Evolutionary conservation across 192 early-diverging fungal genomes (phyloP), one percentile per base, ranked within the genome.

Genomic region (Coemansia sp.): DNA sequence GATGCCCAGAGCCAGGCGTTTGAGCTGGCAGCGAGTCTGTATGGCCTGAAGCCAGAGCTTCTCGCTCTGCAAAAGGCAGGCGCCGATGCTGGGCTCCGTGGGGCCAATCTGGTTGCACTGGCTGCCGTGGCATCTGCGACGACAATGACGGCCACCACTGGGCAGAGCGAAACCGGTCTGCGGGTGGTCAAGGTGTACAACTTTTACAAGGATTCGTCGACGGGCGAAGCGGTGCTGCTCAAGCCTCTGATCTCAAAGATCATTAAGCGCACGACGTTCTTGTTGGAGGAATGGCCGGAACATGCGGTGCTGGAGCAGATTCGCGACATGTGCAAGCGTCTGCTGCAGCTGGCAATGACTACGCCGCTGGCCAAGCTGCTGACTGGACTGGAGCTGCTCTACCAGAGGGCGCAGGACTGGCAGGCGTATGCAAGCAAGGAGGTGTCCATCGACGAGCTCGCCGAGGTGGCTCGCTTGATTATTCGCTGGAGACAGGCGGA

Each of bases 361-460:
- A 60, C 93, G 6, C 93, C 97, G 1, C 64, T 95, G 32, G 90
- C 93, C 58, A 94, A 93, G 71, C 79, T 95, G 18, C 55, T 99
- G 27, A 85, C 92, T 5, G 94, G 89, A 25, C 45, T 97, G 45
- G 97, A 99, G 65, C 60, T 90, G 44, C 72, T 99, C 14, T 63
- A 97, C 15, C 80, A 84, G 50, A 90, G 92, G 41, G 89, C 89
- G 14, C 85, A 94, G 66, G 94, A 97, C 60, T 99, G 97, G 97
- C 84, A 97, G 67, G 65, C 82, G 11, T 93, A 90, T 50, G 92
- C 94, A 9, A 84, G 84, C 51, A 70, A 81, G 14, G 87, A 91
- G 18, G 84, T 88, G 20, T 90, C 92, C 7, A 51, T 97, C 25
- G 80, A 85, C 30, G 57, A 65, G 24, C 78, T 85, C 33, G 81